phyloP scores from a whole-genome alignment of 2,329 filamentous ascomycete genomes.

The Sclerotinia borealis region DNA sequence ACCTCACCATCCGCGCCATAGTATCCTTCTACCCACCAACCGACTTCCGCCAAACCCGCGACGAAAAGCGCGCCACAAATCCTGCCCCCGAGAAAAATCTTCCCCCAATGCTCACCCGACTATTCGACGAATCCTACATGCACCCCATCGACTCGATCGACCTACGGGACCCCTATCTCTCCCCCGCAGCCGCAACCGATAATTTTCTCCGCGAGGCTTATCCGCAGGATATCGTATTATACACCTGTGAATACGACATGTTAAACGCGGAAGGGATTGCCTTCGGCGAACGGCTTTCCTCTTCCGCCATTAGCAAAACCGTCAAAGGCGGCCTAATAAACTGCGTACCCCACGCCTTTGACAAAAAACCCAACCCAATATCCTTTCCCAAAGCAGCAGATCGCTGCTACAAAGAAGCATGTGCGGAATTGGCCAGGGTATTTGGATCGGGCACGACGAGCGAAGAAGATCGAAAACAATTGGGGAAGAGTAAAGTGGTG shows the following conservation, averaged over 20 bases:
- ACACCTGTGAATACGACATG: conserved; percentile 62
- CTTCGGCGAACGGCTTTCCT: conserved; percentile 53
- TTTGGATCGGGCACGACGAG: conserved; percentile 23
- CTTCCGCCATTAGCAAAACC: conserved; percentile 44
- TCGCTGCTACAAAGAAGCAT: conserved; percentile 30
- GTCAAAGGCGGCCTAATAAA: conserved; percentile 53
- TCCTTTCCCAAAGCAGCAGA: conserved; percentile 33
- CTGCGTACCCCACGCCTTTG: conserved; percentile 58
- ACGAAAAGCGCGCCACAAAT: conserved; percentile 49
- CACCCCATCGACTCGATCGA: conserved; percentile 39
- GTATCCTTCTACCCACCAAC: conserved; percentile 57
- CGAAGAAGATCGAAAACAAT: conserved; percentile 24
- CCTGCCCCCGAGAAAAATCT: conserved; percentile 52
- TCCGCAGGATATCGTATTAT: conserved; percentile 50
- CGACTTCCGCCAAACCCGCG: conserved; percentile 53
- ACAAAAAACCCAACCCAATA: conserved; percentile 58
- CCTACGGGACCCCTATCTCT: conserved; percentile 49
- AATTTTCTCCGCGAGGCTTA: conserved; percentile 41
- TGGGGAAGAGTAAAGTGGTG: conserved; percentile 23
- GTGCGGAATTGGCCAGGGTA: conserved; percentile 26
- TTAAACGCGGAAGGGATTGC: conserved; percentile 53
- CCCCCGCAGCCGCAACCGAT: conserved; percentile 51
- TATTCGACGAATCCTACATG: conserved; percentile 59
- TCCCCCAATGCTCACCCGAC: conserved; percentile 50
- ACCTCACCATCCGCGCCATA: conserved; percentile 45